These are phyloP conservation scores for Persicaria maculosa DNA, from an alignment of 148 eudicot species.

Conservation along the genomic window DNA sequence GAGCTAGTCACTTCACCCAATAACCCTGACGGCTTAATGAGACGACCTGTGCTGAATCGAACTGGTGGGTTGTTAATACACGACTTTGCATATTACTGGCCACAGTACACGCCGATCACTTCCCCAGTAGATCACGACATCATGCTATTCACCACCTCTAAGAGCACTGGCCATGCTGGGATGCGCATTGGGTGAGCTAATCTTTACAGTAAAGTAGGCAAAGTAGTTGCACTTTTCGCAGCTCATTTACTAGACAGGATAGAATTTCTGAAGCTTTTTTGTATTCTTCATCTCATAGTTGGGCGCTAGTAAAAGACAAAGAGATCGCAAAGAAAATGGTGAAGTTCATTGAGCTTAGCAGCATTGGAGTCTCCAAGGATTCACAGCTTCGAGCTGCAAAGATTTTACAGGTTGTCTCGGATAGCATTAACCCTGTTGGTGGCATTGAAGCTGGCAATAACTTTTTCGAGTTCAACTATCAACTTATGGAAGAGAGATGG, in stretches of 20 bases:
- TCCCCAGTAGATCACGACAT: constrained; percentile 69
- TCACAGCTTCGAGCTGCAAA: constrained; percentile 92
- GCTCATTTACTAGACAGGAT: background rate
- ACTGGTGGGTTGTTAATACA: constrained; percentile 59
- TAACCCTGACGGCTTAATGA: constrained; percentile 82
- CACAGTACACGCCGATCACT: constrained; percentile 84
- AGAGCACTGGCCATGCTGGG: constrained; percentile 97
- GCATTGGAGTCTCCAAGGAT: constrained; percentile 93
- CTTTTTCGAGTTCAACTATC: constrained; percentile 56
- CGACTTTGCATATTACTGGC: constrained; percentile 98
- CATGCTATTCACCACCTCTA: constrained; percentile 92
- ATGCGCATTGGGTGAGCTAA: constrained; percentile 77
- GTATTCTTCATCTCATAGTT: constrained; percentile 31
- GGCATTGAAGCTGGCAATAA: constrained; percentile 13
- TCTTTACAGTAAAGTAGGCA: background rate
- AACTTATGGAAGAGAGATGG: constrained; percentile 64
- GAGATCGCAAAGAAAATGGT: constrained; percentile 83
- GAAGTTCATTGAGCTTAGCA: constrained; percentile 72
- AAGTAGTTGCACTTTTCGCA: background rate
- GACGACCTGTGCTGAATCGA: constrained; percentile 61
- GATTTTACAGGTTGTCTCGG: constrained; percentile 62
- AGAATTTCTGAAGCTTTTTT: background rate
- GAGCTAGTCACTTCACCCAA: constrained; percentile 96
- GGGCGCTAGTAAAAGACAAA: constrained; percentile 86
- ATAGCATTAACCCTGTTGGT: constrained; percentile 31